These are phyloP conservation scores for Silene latifolia DNA, from an alignment of 148 eudicot species.

Conservation along the genomic window DNA sequence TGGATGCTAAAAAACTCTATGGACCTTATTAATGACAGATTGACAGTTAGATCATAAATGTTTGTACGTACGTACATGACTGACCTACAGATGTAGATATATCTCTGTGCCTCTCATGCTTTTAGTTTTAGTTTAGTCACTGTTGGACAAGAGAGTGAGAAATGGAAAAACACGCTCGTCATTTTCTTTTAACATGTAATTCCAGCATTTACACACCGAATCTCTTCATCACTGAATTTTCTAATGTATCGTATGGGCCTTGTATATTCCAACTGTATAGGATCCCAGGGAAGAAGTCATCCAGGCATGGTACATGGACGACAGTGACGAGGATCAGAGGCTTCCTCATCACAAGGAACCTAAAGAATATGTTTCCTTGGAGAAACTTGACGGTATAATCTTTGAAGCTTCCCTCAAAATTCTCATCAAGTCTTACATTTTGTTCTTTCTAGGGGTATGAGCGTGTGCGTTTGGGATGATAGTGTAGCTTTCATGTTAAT, in stretches of 20 bases:
- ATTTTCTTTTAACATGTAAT: not conserved
- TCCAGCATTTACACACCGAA: not conserved
- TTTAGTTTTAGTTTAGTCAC: not conserved
- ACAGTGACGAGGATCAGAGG: conserved; percentile 80
- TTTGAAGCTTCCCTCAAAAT: not conserved
- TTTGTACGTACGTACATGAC: not conserved
- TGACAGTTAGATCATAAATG: not conserved
- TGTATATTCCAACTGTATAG: conserved; percentile 36
- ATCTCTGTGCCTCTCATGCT: not conserved
- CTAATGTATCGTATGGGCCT: not conserved
- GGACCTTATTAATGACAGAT: not conserved
- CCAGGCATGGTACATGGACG: conserved; percentile 99
- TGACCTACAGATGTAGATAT: not conserved
- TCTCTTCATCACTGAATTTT: not conserved
- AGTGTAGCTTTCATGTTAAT: conserved; percentile 29
- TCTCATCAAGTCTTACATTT: not conserved
- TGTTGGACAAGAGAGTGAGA: not conserved
- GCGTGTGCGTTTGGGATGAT: conserved; percentile 8
- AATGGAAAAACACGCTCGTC: not conserved
- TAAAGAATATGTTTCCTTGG: conserved; percentile 73
- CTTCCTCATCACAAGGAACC: conserved; percentile 86
- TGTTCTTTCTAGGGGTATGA: not conserved
- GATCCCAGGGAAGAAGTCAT: conserved; percentile 78
- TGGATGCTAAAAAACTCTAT: not conserved
- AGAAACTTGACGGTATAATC: conserved; percentile 56